Evolutionary conservation across 176 grass and related monocot genomes (phyloP), one percentile per base, ranked within the genome.

Genomic region (Carex cristatella): DNA sequence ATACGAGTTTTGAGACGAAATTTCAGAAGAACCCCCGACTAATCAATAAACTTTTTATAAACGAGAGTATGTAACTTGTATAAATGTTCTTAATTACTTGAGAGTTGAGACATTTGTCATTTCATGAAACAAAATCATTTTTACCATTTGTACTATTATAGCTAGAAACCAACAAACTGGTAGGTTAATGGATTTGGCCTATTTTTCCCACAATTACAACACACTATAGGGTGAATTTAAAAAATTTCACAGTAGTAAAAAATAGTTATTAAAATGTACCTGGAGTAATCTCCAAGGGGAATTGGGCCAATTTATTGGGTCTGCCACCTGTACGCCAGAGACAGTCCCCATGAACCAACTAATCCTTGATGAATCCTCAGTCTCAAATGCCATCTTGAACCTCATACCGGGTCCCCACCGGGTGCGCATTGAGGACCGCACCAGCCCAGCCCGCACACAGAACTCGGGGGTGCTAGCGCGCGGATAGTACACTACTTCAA

Each of bases 381-480:
- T 97, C 86, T 97, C 94, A 7, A 97, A 97, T 61, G 94, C 94
- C 94, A 97, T 97, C 87, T 97, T 97, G 86, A 97, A 97, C 83
- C 94, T 85, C 90, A 97, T 97, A 63, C 94, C 92, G 5, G 90
- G 55, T 70, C 62, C 93, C 94, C 94, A 97, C 65, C 90, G 88
- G 68, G 90, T 94, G 67, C 85, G 88, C 90, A 91, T 94, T 10
- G 94, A 90, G 48, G 87, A 62, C 79, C 87, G 70, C 10, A 97
- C 92, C 11, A 85, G 48, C 1, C 74, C 90, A 1, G 94, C 90
- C 85, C 87, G 91, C 0, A 94, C 90, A 74, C 90, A 94, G 86
- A 94, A 94, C 88, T 97, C 94, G 1, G 94, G 94, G 33, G 92
- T 97, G 83, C 92, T 89, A 30, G 94, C 94, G 49, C 94, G 82